Conservation (phyloP, 2,329 filamentous ascomycete species). For the Didymellaceae sp. region DNA sequence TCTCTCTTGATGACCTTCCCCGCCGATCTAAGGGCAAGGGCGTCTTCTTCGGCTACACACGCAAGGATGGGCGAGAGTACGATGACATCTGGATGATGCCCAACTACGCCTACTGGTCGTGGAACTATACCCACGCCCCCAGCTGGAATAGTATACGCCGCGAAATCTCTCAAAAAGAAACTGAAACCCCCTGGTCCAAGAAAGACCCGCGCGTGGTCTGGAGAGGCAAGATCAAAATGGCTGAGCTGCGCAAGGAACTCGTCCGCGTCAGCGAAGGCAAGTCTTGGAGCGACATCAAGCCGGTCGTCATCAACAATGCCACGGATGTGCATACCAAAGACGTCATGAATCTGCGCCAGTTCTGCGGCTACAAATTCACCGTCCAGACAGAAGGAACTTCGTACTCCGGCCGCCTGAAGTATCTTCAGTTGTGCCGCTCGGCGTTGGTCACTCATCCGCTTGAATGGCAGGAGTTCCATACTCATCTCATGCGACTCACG, state of each 20-base stretch:
- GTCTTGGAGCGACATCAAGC: slow-evolving; percentile 43
- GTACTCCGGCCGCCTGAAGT: slow-evolving; percentile 62
- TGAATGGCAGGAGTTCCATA: slow-evolving; percentile 46
- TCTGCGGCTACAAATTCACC: slow-evolving; percentile 58
- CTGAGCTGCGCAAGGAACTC: slow-evolving; percentile 36
- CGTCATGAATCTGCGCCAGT: slow-evolving; percentile 43
- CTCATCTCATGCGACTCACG: slow-evolving; percentile 40
- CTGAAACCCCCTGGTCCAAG: slow-evolving; percentile 32
- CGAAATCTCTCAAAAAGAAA: slow-evolving; percentile 35
- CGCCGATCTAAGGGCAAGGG: slow-evolving; percentile 37
- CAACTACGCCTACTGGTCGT: slow-evolving; percentile 46
- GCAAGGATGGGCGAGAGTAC: slow-evolving; percentile 37
- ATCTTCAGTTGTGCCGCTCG: slow-evolving; percentile 58
- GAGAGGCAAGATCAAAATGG: slow-evolving; percentile 46
- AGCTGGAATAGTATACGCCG: slow-evolving; percentile 44
- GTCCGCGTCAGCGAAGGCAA: slow-evolving; percentile 39
- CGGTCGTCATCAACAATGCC: slow-evolving; percentile 43
- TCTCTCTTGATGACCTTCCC: slow-evolving; percentile 43
- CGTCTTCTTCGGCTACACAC: slow-evolving; percentile 41
- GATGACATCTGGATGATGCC: slow-evolving; percentile 46
- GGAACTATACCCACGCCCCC: slow-evolving; percentile 45
- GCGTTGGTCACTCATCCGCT: slow-evolving; percentile 43
- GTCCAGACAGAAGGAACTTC: slow-evolving; percentile 61
- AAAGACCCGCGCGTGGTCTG: slow-evolving; percentile 42
- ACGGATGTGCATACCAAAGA: slow-evolving; percentile 40